These are phyloP conservation scores for Suillus hirtellus DNA, from an alignment of 768 basidiomycete genomes.

Conservation along the genomic window DNA sequence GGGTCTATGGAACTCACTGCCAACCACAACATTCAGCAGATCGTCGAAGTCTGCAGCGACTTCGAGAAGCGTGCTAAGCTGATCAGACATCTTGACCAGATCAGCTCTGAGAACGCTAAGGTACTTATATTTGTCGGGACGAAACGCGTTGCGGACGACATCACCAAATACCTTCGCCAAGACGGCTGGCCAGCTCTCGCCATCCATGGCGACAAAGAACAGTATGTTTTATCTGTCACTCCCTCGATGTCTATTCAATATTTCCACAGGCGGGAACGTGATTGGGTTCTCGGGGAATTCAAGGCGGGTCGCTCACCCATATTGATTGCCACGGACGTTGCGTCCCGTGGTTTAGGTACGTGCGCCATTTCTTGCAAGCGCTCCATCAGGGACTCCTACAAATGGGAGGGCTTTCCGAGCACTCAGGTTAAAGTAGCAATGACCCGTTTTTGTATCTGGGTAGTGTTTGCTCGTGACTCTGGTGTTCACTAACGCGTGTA, in stretches of 20 bases:
- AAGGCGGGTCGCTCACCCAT: slow-evolving; percentile 97
- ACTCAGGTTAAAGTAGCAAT: slow-evolving; percentile 10
- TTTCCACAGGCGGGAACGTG: slow-evolving; percentile 81
- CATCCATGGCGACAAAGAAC: slow-evolving; percentile 99
- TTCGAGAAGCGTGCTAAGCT: slow-evolving; percentile 96
- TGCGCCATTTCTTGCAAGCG: slow-evolving; percentile 52
- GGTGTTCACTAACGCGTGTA: slow-evolving; percentile 12
- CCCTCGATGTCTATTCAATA: neutral
- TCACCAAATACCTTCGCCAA: slow-evolving; percentile 95
- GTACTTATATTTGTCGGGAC: slow-evolving; percentile 98
- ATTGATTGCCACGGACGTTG: slow-evolving; percentile 98
- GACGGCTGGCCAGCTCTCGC: slow-evolving; percentile 99
- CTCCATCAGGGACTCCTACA: slow-evolving; percentile 34
- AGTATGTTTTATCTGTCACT: slow-evolving; percentile 54
- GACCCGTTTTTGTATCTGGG: slow-evolving; percentile 1
- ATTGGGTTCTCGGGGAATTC: slow-evolving; percentile 98
- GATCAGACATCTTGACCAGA: slow-evolving; percentile 95
- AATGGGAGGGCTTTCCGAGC: slow-evolving; percentile 10
- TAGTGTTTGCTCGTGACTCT: slow-evolving; percentile 3
- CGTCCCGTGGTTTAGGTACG: slow-evolving; percentile 99
- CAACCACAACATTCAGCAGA: slow-evolving; percentile 96
- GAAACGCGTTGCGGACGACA: slow-evolving; percentile 96
- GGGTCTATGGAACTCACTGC: slow-evolving; percentile 98
- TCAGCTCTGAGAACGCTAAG: slow-evolving; percentile 95
- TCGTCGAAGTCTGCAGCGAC: slow-evolving; percentile 95